A percentile compares a stretch with the other conserved stretches of the same genome.
Conservation (phyloP, 805 yeast genomes). For the Blastobotrys peoriensis region DNA sequence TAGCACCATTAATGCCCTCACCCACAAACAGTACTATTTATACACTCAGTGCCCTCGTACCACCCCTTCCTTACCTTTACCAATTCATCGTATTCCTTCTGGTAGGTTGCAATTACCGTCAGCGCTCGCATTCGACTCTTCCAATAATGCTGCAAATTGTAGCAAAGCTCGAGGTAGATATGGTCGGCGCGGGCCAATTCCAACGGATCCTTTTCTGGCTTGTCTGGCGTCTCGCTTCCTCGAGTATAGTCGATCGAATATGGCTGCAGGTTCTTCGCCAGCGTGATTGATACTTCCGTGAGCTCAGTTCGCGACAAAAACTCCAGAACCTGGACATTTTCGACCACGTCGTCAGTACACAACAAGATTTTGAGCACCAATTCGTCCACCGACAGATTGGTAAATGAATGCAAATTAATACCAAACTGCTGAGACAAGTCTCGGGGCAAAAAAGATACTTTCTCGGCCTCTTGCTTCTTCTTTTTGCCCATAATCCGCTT, state of each 20-base stretch:
- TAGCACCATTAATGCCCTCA: not conserved
- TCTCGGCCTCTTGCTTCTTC: slow-evolving; percentile 44
- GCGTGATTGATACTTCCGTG: slow-evolving; percentile 63
- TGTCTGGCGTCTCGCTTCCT: slow-evolving; percentile 32
- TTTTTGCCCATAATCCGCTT: slow-evolving; percentile 41
- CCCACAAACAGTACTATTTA: not conserved
- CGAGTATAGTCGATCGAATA: slow-evolving; percentile 68
- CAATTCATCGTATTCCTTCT: slow-evolving; percentile 72
- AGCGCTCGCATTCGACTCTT: slow-evolving; percentile 82
- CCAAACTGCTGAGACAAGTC: slow-evolving; percentile 94
- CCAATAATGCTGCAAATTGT: slow-evolving; percentile 87
- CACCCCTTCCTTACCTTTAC: slow-evolving; percentile 27
- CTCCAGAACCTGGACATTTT: slow-evolving; percentile 70
- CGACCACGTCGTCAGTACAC: slow-evolving; percentile 68
- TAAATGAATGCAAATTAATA: slow-evolving; percentile 78
- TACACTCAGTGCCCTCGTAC: not conserved
- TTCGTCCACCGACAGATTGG: slow-evolving; percentile 54
- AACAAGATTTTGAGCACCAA: slow-evolving; percentile 64
- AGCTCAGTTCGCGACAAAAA: slow-evolving; percentile 73
- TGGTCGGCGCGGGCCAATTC: slow-evolving; percentile 86
- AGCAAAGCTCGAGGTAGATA: slow-evolving; percentile 73
- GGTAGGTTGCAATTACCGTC: slow-evolving; percentile 59
- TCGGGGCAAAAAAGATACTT: slow-evolving; percentile 66
- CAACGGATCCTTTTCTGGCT: slow-evolving; percentile 61
- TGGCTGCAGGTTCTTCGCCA: slow-evolving; percentile 71